phyloP scores from a whole-genome alignment of 805 yeast species.

The Cyberlindnera americana region DNA sequence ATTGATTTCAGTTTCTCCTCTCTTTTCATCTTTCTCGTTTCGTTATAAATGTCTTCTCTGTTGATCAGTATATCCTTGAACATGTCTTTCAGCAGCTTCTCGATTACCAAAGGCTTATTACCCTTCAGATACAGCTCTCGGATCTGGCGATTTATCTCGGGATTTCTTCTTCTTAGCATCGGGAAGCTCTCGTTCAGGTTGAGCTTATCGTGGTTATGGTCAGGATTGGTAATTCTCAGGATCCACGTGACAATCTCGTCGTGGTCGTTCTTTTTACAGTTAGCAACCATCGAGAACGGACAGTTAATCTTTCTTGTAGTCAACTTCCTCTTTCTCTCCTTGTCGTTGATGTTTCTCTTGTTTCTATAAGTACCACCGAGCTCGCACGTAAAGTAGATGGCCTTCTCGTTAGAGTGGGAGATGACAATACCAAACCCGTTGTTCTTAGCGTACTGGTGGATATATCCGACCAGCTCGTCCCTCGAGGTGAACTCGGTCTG shows the following conservation, averaged over 20 bases:
- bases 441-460: conserved; percentile 29
- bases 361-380: conserved; percentile 30
- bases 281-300: conserved; percentile 31
- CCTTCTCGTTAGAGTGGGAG: conserved; percentile 31
- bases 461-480: conserved; percentile 25
- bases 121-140: conserved; percentile 30
- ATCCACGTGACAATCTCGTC: conserved; percentile 28
- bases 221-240: conserved; percentile 26
- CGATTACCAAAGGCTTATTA: conserved; percentile 28
- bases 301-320: conserved; percentile 31
- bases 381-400: conserved; percentile 31
- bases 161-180: conserved; percentile 31
- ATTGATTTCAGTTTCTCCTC: too few relatives aligned
- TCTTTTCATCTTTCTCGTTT: conserved; percentile 32
- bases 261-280: conserved; percentile 28
- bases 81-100: conserved; percentile 24
- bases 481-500: conserved; percentile 24
- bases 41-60: conserved; percentile 31
- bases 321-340: conserved; percentile 29
- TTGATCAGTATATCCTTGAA: conserved; percentile 28
- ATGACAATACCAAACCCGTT: conserved; percentile 32
- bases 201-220: conserved; percentile 30
- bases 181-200: conserved; percentile 30
- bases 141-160: conserved; percentile 29
- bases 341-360: conserved; percentile 30